Evolutionary conservation across 805 yeast genomes (phyloP), one percentile per base, ranked within the genome.

Genomic region (Kazachstania africana): DNA sequence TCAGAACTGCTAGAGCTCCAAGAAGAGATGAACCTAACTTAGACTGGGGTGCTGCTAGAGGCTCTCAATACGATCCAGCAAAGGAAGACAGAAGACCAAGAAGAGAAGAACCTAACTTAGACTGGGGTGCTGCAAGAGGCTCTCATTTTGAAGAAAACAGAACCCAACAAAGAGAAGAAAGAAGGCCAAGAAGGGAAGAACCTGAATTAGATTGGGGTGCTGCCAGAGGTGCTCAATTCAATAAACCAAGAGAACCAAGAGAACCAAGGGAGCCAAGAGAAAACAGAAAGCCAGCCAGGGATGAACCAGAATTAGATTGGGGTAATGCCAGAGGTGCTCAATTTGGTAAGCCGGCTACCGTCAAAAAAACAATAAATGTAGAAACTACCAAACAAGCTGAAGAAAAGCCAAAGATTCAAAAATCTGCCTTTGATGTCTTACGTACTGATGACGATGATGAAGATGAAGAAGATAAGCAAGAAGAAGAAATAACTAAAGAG

Each of bases 361-460:
- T 23, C 21, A 52, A 38, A 6, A 35, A 34, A 30, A 32, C 33
- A 24, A 18, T 38, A 15, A 28, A 21, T 29, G 30, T 20, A 21
- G 34, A 32, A 26, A 30, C 43, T 13, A 31, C 47, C 36, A 43
- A 49, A 27, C 43, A 48, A 29, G 43, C 47, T 16, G 53, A 48
- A 28, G 54, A 55, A 21, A 49, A 50, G 39, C 53, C 57, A 34
- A 54, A 44, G 37, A 48, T 48, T 32, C 65, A 56, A 50, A 64
- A 60, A 44, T 67, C 75, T 23, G 55, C 66, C 3, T 73, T 62
- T 45, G 58, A 65, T 29, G 73, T 72, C 16, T 56, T 73, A 48
- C 60, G 68, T 31, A 51, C 48, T 33, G 75, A 71, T 20, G 75
- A 64, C 32, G 76, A 71, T 4, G 72, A 66, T 3, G 72, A 65